Percentiles rank a stretch among this genome's conserved stretches.
phyloP scores from a whole-genome alignment of 1,139 yeast species.

The Yamadazyma atmosphaerica region DNA sequence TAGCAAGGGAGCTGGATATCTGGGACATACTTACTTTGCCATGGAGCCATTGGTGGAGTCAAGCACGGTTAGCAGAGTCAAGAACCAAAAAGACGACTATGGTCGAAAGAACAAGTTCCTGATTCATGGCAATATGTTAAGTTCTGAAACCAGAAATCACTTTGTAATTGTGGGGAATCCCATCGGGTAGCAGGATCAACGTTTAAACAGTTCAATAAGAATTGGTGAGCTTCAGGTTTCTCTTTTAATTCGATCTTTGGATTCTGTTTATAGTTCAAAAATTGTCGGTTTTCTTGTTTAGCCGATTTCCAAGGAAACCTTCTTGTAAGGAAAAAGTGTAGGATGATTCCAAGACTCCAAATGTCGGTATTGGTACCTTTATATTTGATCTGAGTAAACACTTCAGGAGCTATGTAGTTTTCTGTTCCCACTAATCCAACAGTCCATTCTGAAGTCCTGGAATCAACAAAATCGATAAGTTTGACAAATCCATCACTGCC shows the following conservation, averaged over 20 bases:
- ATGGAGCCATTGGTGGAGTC: no score
- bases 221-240: neutral
- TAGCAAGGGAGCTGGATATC: no score
- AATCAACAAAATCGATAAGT: constrained; percentile 36
- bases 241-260: no score
- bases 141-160: no score
- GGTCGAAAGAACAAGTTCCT: no score
- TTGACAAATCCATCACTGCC: constrained; percentile 27
- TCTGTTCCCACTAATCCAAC: constrained; percentile 53
- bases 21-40: no score
- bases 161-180: no score
- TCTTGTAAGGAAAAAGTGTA: constrained; percentile 29
- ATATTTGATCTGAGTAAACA: constrained; percentile 34
- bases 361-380: constrained; percentile 44
- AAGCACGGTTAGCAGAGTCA: no score
- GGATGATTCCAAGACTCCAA: constrained; percentile 52
- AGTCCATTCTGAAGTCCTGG: constrained; percentile 20
- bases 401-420: constrained; percentile 50
- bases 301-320: constrained; percentile 37
- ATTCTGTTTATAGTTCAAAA: neutral
- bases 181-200: neutral
- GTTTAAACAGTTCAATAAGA: neutral
- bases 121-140: no score
- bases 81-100: no score
- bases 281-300: constrained; percentile 3